phyloP scores from a whole-genome alignment of 2,329 filamentous ascomycete genomes.

The Trichophyton simii region DNA sequence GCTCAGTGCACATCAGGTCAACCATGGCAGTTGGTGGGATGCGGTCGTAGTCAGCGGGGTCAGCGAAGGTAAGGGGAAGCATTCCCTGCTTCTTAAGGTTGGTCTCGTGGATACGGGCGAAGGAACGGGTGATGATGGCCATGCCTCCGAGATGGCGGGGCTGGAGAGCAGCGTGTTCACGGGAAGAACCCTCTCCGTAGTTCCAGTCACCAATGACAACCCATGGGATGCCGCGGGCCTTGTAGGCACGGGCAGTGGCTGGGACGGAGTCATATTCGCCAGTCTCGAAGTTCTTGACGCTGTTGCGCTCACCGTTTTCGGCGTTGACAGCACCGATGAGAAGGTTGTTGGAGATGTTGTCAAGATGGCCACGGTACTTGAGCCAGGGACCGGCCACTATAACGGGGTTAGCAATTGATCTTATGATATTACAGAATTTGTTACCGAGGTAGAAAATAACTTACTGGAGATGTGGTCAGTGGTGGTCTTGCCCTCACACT shows the following conservation, averaged over 20 bases:
- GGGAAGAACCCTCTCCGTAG: slow-evolving; percentile 94
- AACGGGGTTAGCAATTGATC: slow-evolving; percentile 4
- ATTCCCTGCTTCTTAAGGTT: slow-evolving; percentile 99
- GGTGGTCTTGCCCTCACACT: slow-evolving; percentile 90
- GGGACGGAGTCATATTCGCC: slow-evolving; percentile 80
- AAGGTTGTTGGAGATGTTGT: slow-evolving; percentile 99
- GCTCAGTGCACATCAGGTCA: slow-evolving; percentile 75
- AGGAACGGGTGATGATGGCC: slow-evolving; percentile 88
- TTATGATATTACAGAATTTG: not conserved
- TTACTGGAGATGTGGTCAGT: slow-evolving; percentile 83
- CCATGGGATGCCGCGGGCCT: slow-evolving; percentile 91
- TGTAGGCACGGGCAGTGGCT: slow-evolving; percentile 93
- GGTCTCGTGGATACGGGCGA: slow-evolving; percentile 99
- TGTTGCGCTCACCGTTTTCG: slow-evolving; percentile 94
- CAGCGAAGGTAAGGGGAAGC: slow-evolving; percentile 90
- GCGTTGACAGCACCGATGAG: slow-evolving; percentile 93
- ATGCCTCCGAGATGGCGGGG: slow-evolving; percentile 93
- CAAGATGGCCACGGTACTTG: slow-evolving; percentile 96
- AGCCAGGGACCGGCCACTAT: slow-evolving; percentile 81
- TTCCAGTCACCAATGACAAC: slow-evolving; percentile 99
- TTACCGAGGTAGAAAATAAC: slow-evolving; percentile 5
- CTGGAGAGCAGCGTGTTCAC: slow-evolving; percentile 96
- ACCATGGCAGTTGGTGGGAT: slow-evolving; percentile 87
- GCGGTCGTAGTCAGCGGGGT: slow-evolving; percentile 96
- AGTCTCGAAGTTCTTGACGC: slow-evolving; percentile 80